A percentile compares a stretch with the other conserved stretches of the same genome.
These are phyloP conservation scores for Aurantiochytrium sp. DNA, from an alignment of 108 stramenopile species.

Conservation along the genomic window DNA sequence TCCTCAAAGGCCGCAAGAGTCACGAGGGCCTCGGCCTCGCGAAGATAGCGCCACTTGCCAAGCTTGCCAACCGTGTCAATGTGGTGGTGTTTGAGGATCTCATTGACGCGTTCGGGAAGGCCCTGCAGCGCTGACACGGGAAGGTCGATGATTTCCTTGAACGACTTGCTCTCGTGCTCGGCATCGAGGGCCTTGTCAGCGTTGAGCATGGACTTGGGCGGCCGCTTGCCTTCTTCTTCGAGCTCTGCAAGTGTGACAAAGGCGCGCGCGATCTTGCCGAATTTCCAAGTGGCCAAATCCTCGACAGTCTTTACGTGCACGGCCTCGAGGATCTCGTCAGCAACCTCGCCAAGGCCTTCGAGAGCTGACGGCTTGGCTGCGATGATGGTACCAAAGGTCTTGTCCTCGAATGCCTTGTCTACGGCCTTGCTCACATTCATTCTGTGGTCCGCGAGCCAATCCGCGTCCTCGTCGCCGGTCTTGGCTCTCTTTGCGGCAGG, in stretches of 20 bases:
- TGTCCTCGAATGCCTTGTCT: neutral
- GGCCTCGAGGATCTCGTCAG: neutral
- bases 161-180: slow-evolving; percentile 35
- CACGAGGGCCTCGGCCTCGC: neutral
- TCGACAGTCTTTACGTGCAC: slow-evolving; percentile 22
- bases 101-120: neutral
- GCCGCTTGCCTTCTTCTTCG: slow-evolving; percentile 23
- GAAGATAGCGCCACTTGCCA: neutral
- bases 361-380: neutral
- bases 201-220: slow-evolving; percentile 28
- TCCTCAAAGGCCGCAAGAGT: neutral
- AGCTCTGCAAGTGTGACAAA: slow-evolving; percentile 30
- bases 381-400: neutral
- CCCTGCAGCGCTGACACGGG: slow-evolving; percentile 39
- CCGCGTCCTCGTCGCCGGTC: neutral
- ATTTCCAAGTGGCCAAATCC: slow-evolving; percentile 47
- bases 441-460: neutral
- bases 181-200: slow-evolving; percentile 46
- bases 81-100: neutral
- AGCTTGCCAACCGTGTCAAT: neutral
- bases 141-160: slow-evolving; percentile 36
- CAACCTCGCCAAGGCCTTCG: neutral
- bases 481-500: neutral
- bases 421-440: neutral
- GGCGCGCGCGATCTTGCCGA: slow-evolving; percentile 31